Conservation (phyloP, 352 stramenopile species). For the Phytopythium kandeliae region DNA sequence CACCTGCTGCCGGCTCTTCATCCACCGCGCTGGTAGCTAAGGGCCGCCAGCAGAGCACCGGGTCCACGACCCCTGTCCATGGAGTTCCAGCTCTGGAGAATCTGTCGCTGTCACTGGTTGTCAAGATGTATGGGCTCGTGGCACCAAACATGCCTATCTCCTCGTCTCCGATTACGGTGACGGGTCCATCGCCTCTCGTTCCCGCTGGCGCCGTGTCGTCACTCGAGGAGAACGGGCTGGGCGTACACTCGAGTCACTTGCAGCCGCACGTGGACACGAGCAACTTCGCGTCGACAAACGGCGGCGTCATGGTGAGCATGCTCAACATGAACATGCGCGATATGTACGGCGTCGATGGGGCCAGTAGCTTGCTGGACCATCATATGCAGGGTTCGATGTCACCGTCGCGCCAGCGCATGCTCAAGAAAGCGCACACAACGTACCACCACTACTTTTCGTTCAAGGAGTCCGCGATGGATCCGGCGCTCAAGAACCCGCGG, state of each 20-base stretch:
- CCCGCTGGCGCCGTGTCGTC: conserved; percentile 24
- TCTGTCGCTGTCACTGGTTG: conserved; percentile 64
- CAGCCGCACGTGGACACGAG: conserved; percentile 47
- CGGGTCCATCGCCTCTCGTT: conserved; percentile 23
- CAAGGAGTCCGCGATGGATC: conserved; percentile 78
- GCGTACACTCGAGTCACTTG: conserved; percentile 11
- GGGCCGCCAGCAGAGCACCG: background rate
- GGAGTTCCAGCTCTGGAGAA: conserved; percentile 53
- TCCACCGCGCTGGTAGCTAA: conserved; percentile 40
- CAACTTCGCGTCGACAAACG: conserved; percentile 47
- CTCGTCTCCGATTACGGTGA: conserved; percentile 32
- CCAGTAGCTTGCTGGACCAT: conserved; percentile 48
- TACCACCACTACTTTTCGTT: conserved; percentile 74
- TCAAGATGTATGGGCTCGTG: conserved; percentile 82
- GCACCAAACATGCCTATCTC: conserved; percentile 58
- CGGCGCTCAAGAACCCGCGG: conserved; percentile 69
- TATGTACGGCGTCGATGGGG: conserved; percentile 67
- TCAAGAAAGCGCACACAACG: conserved; percentile 58
- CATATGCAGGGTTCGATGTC: conserved; percentile 42
- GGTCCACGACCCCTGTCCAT: background rate
- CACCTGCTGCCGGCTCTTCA: conserved; percentile 11
- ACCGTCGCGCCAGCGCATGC: conserved; percentile 48
- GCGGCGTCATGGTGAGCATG: conserved; percentile 69
- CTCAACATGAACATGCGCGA: conserved; percentile 78
- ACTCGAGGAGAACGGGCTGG: conserved; percentile 20